Percentiles rank a stretch among this genome's conserved stretches.
Conservation (phyloP, 2,329 filamentous ascomycete genomes). For the Botrytis porri region DNA sequence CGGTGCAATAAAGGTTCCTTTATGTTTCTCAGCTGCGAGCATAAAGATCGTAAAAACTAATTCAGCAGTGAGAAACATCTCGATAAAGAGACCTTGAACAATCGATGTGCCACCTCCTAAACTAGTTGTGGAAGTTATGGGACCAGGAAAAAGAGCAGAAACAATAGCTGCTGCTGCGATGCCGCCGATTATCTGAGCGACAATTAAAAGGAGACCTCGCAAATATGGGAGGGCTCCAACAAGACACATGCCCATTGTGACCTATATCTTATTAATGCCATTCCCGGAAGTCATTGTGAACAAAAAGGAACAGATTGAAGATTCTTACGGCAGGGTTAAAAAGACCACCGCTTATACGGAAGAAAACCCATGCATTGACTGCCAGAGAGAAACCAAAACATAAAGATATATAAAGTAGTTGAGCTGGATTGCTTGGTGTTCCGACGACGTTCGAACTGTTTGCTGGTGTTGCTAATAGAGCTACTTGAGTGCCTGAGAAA, state of each 20-base stretch:
- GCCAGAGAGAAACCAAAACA: slow-evolving; percentile 41
- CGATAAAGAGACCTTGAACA: slow-evolving; percentile 48
- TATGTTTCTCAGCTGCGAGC: slow-evolving; percentile 50
- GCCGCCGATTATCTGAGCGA: slow-evolving; percentile 39
- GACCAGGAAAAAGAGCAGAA: slow-evolving; percentile 37
- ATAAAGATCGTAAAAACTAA: slow-evolving; percentile 51
- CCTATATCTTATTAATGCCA: slow-evolving; percentile 28
- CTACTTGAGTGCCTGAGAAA: slow-evolving; percentile 32
- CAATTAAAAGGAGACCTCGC: slow-evolving; percentile 36
- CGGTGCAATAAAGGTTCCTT: slow-evolving; percentile 47
- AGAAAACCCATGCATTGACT: slow-evolving; percentile 56
- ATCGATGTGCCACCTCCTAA: slow-evolving; percentile 42
- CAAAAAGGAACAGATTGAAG: background rate
- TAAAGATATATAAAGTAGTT: slow-evolving; percentile 38
- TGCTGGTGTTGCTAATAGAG: slow-evolving; percentile 31
- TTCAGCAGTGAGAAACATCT: slow-evolving; percentile 48
- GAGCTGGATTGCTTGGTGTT: slow-evolving; percentile 41
- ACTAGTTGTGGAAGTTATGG: slow-evolving; percentile 46
- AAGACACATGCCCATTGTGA: slow-evolving; percentile 41
- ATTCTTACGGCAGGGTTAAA: slow-evolving; percentile 47
- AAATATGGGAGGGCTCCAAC: slow-evolving; percentile 39
- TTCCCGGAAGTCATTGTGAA: slow-evolving; percentile 40
- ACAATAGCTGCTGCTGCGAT: slow-evolving; percentile 43
- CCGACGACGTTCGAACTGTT: slow-evolving; percentile 40
- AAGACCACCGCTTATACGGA: slow-evolving; percentile 49